Evolutionary conservation across 257 asterid genomes (phyloP).

Genomic region (Nicotiana tabacum): DNA sequence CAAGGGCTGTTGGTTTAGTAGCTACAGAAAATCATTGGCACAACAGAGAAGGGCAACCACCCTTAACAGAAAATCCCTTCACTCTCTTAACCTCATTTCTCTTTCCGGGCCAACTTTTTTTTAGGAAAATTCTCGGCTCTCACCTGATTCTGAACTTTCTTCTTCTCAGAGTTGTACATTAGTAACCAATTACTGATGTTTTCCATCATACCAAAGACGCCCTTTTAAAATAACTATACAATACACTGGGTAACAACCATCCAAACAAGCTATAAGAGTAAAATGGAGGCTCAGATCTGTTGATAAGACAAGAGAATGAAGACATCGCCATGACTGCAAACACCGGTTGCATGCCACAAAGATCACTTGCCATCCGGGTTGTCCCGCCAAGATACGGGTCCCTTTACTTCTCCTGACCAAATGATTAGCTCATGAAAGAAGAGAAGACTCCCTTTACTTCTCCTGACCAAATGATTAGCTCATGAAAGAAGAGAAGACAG

Average conservation of each 20-base stretch:
- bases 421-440: no score
- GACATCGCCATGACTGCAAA: slow-evolving; percentile 1
- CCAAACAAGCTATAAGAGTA: no score
- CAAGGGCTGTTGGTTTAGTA: neutral
- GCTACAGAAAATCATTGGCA: slow-evolving; percentile 17
- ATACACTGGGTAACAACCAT: no score
- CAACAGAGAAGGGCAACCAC: slow-evolving; percentile 30
- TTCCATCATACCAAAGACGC: no score
- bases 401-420: no score
- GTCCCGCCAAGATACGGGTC: neutral
- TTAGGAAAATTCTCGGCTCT: no score
- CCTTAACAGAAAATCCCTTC: slow-evolving; percentile 20
- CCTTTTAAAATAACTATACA: no score
- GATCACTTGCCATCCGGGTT: neutral
- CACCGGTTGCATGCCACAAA: neutral
- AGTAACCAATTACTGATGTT: neutral
- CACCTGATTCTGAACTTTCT: no score
- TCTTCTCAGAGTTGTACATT: no score
- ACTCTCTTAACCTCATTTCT: slow-evolving; percentile 9
- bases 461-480: no score
- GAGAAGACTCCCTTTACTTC: no score
- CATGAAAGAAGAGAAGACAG: no score
- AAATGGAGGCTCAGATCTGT: slow-evolving; percentile 7
- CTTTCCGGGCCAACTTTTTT: neutral
- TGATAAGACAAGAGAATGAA: neutral